A percentile compares a stretch with the other conserved stretches of the same genome.
These are phyloP conservation scores for Mortierella sp. DNA, from an alignment of 371 early-diverging fungal species.

Conservation along the genomic window DNA sequence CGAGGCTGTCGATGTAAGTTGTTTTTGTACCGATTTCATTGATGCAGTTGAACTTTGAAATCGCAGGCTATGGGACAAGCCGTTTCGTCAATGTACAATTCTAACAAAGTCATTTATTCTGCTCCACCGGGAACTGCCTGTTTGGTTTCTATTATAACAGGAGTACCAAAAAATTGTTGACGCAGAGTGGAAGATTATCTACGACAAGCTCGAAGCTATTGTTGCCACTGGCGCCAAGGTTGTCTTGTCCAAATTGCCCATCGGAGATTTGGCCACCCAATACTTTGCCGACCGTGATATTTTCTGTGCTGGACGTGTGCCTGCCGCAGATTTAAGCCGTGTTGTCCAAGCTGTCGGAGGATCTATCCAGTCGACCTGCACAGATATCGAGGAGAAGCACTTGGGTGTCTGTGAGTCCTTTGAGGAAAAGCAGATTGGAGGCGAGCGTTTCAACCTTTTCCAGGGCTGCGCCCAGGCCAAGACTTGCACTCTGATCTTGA, in stretches of 20 bases:
- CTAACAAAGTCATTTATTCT: neutral
- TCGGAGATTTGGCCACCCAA: constrained; percentile 99
- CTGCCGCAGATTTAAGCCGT: constrained; percentile 94
- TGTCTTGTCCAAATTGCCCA: constrained; percentile 98
- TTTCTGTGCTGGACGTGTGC: constrained; percentile 99
- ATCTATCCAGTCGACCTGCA: constrained; percentile 91
- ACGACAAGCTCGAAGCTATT: constrained; percentile 98
- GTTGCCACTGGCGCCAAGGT: constrained; percentile 99
- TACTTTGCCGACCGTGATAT: constrained; percentile 99
- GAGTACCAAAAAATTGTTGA: constrained; percentile 99
- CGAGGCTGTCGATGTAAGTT: constrained; percentile 85
- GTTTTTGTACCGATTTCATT: neutral
- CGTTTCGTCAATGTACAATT: neutral
- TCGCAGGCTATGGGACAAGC: neutral
- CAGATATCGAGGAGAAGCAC: constrained; percentile 87
- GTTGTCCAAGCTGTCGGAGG: constrained; percentile 98
- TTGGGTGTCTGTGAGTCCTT: constrained; percentile 93
- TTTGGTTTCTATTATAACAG: constrained; percentile 42
- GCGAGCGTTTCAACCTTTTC: constrained; percentile 98
- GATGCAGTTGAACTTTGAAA: neutral
- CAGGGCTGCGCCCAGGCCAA: constrained; percentile 91
- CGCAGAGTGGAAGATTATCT: constrained; percentile 99
- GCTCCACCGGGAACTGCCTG: neutral
- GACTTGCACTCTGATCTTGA: constrained; percentile 97
- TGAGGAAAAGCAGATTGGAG: constrained; percentile 99